These are phyloP conservation scores for Saturnispora galanensis DNA, from an alignment of 805 yeast genomes.

Conservation along the genomic window DNA sequence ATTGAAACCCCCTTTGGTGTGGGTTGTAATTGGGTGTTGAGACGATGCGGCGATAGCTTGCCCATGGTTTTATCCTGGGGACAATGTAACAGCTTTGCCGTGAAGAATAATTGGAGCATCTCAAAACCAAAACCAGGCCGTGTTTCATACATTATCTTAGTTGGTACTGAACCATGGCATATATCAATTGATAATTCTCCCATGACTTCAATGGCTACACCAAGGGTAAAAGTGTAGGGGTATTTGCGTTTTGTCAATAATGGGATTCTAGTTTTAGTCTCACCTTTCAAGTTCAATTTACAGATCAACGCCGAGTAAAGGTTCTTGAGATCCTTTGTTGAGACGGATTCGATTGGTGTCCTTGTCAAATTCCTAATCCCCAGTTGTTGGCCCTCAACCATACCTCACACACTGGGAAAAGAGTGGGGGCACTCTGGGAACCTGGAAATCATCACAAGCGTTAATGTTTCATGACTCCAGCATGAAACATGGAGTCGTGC, in stretches of 20 bases:
- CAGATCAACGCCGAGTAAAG: constrained; percentile 44
- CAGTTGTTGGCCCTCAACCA: constrained; percentile 1
- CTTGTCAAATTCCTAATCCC: constrained; percentile 18
- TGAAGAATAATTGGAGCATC: constrained; percentile 42
- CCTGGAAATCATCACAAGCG: background rate
- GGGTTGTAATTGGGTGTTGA: constrained; percentile 48
- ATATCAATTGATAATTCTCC: constrained; percentile 35
- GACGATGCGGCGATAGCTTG: constrained; percentile 31
- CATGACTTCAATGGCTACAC: constrained; percentile 47
- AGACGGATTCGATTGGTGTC: constrained; percentile 44
- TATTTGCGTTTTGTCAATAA: constrained; percentile 17
- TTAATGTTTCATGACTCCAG: background rate
- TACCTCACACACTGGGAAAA: background rate
- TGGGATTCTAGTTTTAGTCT: background rate
- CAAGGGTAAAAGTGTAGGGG: constrained; percentile 45
- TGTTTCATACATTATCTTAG: constrained; percentile 46
- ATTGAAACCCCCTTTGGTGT: constrained; percentile 85
- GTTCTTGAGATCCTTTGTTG: constrained; percentile 47
- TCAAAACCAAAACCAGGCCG: constrained; percentile 37
- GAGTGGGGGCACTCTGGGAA: background rate
- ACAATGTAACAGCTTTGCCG: constrained; percentile 57
- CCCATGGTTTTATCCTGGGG: constrained; percentile 65
- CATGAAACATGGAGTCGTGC: background rate
- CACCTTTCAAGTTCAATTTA: constrained; percentile 29
- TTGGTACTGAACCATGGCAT: constrained; percentile 39